phyloP scores from a whole-genome alignment of 495 filamentous ascomycete genomes.

The Penicillium nucicola region DNA sequence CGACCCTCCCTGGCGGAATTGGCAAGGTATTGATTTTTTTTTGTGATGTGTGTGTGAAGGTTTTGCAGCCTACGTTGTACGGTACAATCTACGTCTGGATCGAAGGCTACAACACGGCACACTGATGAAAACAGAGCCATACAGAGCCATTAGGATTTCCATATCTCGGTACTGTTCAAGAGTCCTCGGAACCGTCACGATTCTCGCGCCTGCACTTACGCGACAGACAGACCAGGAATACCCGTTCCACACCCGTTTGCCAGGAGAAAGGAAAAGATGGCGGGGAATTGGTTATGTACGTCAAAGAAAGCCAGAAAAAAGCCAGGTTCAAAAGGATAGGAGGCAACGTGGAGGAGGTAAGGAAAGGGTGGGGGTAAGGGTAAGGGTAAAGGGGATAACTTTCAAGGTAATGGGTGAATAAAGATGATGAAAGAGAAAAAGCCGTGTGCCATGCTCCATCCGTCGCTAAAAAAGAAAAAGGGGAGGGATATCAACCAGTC shows the following conservation, averaged over 20 bases:
- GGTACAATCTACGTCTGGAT: too few relatives aligned
- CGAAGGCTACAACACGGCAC: too few relatives aligned
- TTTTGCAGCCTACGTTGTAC: too few relatives aligned
- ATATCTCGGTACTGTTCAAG: slow-evolving; percentile 16
- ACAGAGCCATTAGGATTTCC: slow-evolving; percentile 15
- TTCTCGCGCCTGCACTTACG: slow-evolving; percentile 13
- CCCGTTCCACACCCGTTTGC: not conserved
- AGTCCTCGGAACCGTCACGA: slow-evolving; percentile 8
- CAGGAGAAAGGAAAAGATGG: not conserved
- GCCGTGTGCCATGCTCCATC: slow-evolving; percentile 32
- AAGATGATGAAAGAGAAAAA: slow-evolving; percentile 1
- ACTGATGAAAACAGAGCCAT: slow-evolving; percentile 1
- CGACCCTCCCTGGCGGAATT: too few relatives aligned
- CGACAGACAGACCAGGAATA: slow-evolving; percentile 8
- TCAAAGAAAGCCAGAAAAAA: not conserved
- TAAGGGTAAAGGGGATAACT: not conserved
- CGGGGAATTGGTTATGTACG: slow-evolving; percentile 21
- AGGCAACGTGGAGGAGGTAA: too few relatives aligned
- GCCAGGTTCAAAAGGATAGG: not conserved
- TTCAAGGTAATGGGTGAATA: not conserved
- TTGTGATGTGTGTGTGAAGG: too few relatives aligned
- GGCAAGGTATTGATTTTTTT: too few relatives aligned
- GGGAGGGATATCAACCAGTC: slow-evolving; percentile 11
- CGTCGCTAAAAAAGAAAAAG: slow-evolving; percentile 26
- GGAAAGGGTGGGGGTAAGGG: slow-evolving; percentile 2